phyloP scores from a whole-genome alignment of 306 rosid genomes.

The Acacia confusa region DNA sequence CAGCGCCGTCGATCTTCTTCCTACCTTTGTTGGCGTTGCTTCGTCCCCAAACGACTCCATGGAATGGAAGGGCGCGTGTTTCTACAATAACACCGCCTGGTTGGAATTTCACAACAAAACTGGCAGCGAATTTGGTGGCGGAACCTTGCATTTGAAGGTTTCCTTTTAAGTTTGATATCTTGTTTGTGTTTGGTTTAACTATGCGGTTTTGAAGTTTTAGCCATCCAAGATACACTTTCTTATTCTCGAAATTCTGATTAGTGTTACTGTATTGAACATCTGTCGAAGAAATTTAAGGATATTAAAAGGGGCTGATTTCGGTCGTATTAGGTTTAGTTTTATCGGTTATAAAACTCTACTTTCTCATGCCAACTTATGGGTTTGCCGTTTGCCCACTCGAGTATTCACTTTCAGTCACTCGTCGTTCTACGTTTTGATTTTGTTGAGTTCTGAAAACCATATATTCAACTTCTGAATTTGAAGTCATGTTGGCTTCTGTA shows the following conservation, averaged over 20 bases:
- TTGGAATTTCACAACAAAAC: slow-evolving; percentile 71
- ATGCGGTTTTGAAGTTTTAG: neutral
- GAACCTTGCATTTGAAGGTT: slow-evolving; percentile 92
- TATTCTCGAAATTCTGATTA: slow-evolving; percentile 12
- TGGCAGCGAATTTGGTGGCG: slow-evolving; percentile 75
- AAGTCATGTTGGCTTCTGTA: neutral
- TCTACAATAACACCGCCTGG: slow-evolving; percentile 80
- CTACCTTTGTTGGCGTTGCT: slow-evolving; percentile 75
- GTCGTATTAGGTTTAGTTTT: neutral
- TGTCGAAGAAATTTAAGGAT: neutral
- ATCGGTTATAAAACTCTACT: neutral
- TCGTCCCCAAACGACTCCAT: slow-evolving; percentile 30
- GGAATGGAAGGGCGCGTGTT: slow-evolving; percentile 88
- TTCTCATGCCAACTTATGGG: neutral
- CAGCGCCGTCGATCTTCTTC: slow-evolving; percentile 76
- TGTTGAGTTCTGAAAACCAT: neutral
- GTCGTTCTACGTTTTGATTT: neutral
- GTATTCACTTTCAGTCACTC: neutral
- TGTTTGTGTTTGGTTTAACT: neutral
- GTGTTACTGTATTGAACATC: neutral
- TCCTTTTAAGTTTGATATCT: neutral
- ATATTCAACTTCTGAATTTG: neutral
- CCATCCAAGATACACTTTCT: neutral
- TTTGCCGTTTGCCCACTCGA: neutral
- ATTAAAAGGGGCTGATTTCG: neutral